Base-by-base conservation (phyloP, 306 rosid genomes). In the Castanea sativa region DNA sequence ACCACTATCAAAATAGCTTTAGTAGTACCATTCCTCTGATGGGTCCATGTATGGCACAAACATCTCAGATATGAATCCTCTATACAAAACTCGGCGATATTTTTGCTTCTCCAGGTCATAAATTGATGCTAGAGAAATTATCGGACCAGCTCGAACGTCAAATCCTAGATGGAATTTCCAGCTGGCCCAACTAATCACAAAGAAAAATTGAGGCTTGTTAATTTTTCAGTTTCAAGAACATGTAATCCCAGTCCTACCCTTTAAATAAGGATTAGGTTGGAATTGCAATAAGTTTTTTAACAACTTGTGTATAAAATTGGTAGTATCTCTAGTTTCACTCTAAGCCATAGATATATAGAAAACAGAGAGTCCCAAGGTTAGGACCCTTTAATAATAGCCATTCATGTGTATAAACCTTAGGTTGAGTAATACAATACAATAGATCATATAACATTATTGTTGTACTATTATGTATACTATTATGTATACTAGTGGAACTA, bases 401-500 rank as follows among this genome's bases (percentile, higher is more conserved):
- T 33, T 33, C 27, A 25, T 1, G 27, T 21, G 23, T 21, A 21
- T 21, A 21, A 21, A 21, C 23, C 23, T 21, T 21, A 21, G 23
- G 23, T 21, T 21, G 23, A 21, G 23, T 21, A 21, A 21, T 21
- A 21, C 23, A 21, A 21, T 21, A 21, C 23, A 21, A 21, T 21
- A 21, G 23, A 21, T 21, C 23, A 21, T 21, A 21, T 21, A 21
- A 21, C 23, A 21, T 21, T 21, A 21, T 21, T 0, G 23, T 79
- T 93, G 93, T 71, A 95, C 99, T 25, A 95, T 95, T 78, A 95
- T 95, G 99, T 95, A 95, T 71, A 95, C 99, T 25, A 95, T 95
- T 78, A 95, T 95, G 99, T 95, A 95, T 80, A 95, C 99, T 15
- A 95, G 99, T 38, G 98, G 98, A 85, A 92, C 99, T 52, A 95